Percentiles rank a stretch among this genome's conserved stretches.
These are phyloP conservation scores for Lasiosphaeria hispida DNA, from an alignment of 495 filamentous ascomycete genomes.

Conservation along the genomic window DNA sequence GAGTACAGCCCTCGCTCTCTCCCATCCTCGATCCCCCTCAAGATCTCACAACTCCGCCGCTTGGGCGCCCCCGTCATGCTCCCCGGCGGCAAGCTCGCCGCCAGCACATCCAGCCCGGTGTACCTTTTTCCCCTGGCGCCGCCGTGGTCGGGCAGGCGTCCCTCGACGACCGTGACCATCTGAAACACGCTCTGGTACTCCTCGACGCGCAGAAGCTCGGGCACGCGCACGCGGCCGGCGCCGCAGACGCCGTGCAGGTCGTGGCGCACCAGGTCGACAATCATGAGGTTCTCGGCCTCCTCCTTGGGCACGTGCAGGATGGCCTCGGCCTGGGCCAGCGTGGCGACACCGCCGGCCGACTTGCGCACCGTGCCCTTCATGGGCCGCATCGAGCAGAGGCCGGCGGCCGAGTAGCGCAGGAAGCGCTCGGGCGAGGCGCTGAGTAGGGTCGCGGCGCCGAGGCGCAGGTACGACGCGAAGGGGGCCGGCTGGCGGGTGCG, in stretches of 20 bases:
- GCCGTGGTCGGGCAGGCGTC: slow-evolving; percentile 46
- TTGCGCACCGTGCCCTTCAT: slow-evolving; percentile 96
- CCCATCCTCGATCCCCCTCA: slow-evolving; percentile 64
- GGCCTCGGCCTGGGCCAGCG: slow-evolving; percentile 61
- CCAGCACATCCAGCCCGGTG: slow-evolving; percentile 72
- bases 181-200: slow-evolving; percentile 87
- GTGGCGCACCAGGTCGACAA: slow-evolving; percentile 90
- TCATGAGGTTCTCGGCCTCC: slow-evolving; percentile 96
- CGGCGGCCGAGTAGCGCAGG: slow-evolving; percentile 63
- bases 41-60: slow-evolving; percentile 79
- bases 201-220: slow-evolving; percentile 76
- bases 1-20: slow-evolving; percentile 76
- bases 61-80: slow-evolving; percentile 97
- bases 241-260: slow-evolving; percentile 82
- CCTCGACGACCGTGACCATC: slow-evolving; percentile 85
- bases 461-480: slow-evolving; percentile 77
- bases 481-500: slow-evolving; percentile 76
- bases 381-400: slow-evolving; percentile 65
- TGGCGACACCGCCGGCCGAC: slow-evolving; percentile 46
- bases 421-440: slow-evolving; percentile 92
- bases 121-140: slow-evolving; percentile 22
- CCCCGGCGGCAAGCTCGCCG: slow-evolving; percentile 77
- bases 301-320: slow-evolving; percentile 81
- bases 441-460: slow-evolving; percentile 68
- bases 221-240: slow-evolving; percentile 61